Evolutionary conservation across 2,329 filamentous ascomycete genomes (phyloP).

Genomic region (Fusarium brachygibbosum): DNA sequence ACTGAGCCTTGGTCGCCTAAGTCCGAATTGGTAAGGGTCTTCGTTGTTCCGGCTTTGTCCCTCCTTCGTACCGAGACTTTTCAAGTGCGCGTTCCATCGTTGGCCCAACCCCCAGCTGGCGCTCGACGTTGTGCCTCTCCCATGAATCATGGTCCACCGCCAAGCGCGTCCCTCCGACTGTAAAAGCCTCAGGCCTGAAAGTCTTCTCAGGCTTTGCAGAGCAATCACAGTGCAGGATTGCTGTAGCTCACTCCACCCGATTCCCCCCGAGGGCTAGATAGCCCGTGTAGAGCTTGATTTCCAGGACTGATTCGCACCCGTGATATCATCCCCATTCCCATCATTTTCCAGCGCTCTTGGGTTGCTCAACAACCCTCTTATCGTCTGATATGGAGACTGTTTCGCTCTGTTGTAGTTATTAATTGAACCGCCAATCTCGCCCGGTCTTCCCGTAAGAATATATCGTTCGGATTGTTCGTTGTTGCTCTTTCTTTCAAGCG

Average conservation of each 20-base stretch:
- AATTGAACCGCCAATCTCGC: constrained; percentile 37
- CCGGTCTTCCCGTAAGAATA: constrained; percentile 48
- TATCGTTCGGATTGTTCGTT: constrained; percentile 50
- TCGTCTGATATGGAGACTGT: constrained; percentile 7
- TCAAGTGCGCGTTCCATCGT: constrained; percentile 49
- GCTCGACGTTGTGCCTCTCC: constrained; percentile 44
- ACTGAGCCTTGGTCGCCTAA: constrained; percentile 22
- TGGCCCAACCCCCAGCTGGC: constrained; percentile 44
- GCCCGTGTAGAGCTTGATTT: constrained; percentile 46
- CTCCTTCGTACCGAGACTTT: constrained; percentile 48
- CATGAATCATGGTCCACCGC: constrained; percentile 55
- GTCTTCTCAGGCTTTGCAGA: constrained; percentile 40
- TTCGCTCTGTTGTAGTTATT: constrained; percentile 16
- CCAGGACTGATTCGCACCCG: constrained; percentile 50
- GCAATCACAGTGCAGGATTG: constrained; percentile 50
- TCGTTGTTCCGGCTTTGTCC: constrained; percentile 47
- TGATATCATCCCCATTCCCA: constrained; percentile 26
- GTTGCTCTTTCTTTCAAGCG: constrained; percentile 48
- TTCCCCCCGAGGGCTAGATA: constrained; percentile 53
- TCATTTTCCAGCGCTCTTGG: constrained; percentile 25
- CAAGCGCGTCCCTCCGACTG: constrained; percentile 50
- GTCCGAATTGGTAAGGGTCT: constrained; percentile 40
- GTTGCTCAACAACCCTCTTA: constrained; percentile 16
- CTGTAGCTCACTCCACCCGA: constrained; percentile 52
- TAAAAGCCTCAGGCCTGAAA: constrained; percentile 55